Conservation (phyloP, 495 filamentous ascomycete species). For the Chlorociboria aeruginascens region DNA sequence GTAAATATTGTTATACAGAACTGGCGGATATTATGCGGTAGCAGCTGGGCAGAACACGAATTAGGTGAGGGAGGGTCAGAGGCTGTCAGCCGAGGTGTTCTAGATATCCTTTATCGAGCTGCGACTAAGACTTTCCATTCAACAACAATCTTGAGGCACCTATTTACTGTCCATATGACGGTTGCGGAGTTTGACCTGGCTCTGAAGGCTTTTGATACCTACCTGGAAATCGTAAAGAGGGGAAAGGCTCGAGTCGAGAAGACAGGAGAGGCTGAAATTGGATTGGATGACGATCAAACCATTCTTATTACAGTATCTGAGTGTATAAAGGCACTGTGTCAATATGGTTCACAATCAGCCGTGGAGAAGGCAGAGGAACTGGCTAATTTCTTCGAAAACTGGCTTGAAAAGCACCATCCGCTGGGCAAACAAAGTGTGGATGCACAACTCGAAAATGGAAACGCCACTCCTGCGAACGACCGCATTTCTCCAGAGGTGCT, state of each 20-base stretch:
- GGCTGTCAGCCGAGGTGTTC: constrained; percentile 53
- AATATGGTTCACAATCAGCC: constrained; percentile 59
- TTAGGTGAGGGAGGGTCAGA: constrained; percentile 68
- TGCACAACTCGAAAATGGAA: constrained; percentile 21
- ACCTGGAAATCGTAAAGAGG: constrained; percentile 71
- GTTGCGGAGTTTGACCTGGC: constrained; percentile 84
- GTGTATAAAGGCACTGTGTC: constrained; percentile 69
- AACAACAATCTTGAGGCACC: constrained; percentile 67
- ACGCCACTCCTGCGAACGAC: constrained; percentile 5
- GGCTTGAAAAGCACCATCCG: constrained; percentile 37
- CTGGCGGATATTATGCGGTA: constrained; percentile 69
- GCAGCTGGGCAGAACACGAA: constrained; percentile 63
- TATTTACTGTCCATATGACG: constrained; percentile 78
- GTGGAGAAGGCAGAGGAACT: constrained; percentile 67
- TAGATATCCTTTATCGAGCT: constrained; percentile 78
- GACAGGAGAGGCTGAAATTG: constrained; percentile 55
- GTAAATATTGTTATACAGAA: constrained; percentile 68
- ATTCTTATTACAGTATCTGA: constrained; percentile 65
- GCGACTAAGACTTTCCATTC: constrained; percentile 92
- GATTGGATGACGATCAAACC: constrained; percentile 64
- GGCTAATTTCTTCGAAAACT: constrained; percentile 49
- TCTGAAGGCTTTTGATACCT: constrained; percentile 76
- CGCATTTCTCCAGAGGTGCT: constrained; percentile 30
- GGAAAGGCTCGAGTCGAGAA: constrained; percentile 73
- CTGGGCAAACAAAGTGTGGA: constrained; percentile 22